Evolutionary conservation across 306 rosid genomes (phyloP).

Genomic region (Trifolium repens): DNA sequence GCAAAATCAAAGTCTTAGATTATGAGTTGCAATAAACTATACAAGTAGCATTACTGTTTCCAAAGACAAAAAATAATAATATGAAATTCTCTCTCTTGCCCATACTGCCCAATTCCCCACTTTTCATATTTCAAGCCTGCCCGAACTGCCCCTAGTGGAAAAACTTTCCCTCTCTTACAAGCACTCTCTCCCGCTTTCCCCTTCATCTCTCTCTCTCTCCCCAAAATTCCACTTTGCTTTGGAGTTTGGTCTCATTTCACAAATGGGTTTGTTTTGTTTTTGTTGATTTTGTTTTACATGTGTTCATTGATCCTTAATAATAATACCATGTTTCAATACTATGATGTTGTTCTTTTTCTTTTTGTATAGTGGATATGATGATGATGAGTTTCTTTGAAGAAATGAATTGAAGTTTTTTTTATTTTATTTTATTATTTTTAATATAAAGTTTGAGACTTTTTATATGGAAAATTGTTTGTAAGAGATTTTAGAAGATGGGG

Average conservation of each 20-base stretch:
- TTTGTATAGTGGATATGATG: slow-evolving; percentile 1
- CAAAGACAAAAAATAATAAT: slow-evolving; percentile 33
- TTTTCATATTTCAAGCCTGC: slow-evolving; percentile 47
- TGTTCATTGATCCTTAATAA: slow-evolving; percentile 22
- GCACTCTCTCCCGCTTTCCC: slow-evolving; percentile 51
- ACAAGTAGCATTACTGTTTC: slow-evolving; percentile 8
- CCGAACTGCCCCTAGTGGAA: slow-evolving; percentile 49
- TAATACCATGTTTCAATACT: slow-evolving; percentile 6
- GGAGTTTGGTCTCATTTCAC: slow-evolving; percentile 42
- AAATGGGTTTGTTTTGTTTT: slow-evolving; percentile 15
- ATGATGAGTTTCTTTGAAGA: slow-evolving; percentile 23
- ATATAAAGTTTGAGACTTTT: slow-evolving; percentile 35
- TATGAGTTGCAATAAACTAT: slow-evolving; percentile 35
- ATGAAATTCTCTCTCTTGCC: slow-evolving; percentile 48
- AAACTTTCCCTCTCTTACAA: slow-evolving; percentile 46
- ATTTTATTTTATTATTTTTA: not conserved
- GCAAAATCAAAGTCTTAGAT: slow-evolving; percentile 34
- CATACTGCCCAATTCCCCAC: slow-evolving; percentile 36
- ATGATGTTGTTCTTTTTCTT: not conserved
- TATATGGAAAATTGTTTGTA: slow-evolving; percentile 41
- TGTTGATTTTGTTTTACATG: slow-evolving; percentile 15
- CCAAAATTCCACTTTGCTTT: slow-evolving; percentile 32
- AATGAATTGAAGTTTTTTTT: not conserved
- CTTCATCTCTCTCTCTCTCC: slow-evolving; percentile 38
- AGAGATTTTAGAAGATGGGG: slow-evolving; percentile 65